A percentile compares a stretch with the other conserved stretches of the same genome.
Evolutionary conservation across 768 basidiomycete species (phyloP).

Genomic region (Lactarius hatsudake): DNA sequence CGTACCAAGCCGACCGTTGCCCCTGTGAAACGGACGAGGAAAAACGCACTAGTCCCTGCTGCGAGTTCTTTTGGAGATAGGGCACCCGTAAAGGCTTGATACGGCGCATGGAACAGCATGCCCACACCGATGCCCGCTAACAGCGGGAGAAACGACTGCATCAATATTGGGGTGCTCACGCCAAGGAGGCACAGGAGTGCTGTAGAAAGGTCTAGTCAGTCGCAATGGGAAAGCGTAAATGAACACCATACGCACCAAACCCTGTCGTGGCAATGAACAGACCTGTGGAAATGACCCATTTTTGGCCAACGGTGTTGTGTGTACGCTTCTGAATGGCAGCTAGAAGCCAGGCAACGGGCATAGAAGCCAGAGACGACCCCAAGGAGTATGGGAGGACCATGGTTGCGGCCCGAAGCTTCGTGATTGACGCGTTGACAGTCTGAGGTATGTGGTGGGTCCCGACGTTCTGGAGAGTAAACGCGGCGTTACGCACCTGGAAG

Average conservation of each 20-base stretch:
- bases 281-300: constrained; percentile 59
- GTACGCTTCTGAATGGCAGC: constrained; percentile 59
- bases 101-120: constrained; percentile 83
- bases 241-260: constrained; percentile 52
- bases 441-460: constrained; percentile 31
- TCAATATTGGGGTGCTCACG: constrained; percentile 43
- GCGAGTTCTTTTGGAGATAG: constrained; percentile 67
- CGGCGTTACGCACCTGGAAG: constrained; percentile 57
- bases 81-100: constrained; percentile 71
- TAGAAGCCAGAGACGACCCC: constrained; percentile 79
- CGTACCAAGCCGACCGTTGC: constrained; percentile 78
- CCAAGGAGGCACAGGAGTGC: constrained; percentile 66
- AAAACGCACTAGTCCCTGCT: constrained; percentile 81
- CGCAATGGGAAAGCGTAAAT: not conserved
- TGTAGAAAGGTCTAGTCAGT: constrained; percentile 31
- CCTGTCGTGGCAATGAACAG: constrained; percentile 65
- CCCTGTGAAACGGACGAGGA: constrained; percentile 83
- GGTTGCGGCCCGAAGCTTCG: constrained; percentile 66
- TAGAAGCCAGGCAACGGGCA: constrained; percentile 85
- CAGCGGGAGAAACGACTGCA: constrained; percentile 59
- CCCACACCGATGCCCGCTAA: constrained; percentile 77
- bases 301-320: constrained; percentile 60
- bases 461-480: not conserved
- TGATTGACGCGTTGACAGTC: constrained; percentile 66
- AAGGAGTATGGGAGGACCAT: constrained; percentile 81